A percentile compares a stretch with the other conserved stretches of the same genome.
Evolutionary conservation across 78 protist species (phyloP).

Genomic region (Isochrysis galbana): DNA sequence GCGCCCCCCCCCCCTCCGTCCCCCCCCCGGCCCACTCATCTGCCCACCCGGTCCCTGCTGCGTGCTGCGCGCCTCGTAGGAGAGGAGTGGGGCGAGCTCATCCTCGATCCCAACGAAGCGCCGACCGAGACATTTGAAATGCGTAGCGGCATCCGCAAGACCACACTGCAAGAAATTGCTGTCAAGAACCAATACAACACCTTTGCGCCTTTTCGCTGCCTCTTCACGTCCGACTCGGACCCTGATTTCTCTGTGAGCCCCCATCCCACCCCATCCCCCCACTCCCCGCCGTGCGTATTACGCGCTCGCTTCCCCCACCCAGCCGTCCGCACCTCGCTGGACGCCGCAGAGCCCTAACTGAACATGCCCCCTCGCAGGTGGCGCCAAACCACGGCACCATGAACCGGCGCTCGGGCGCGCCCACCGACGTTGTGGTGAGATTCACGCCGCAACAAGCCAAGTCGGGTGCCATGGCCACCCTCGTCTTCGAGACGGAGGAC

Average conservation of each 20-base stretch:
- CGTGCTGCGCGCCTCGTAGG: slow-evolving; percentile 11
- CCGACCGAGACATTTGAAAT: neutral
- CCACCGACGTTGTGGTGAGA: neutral
- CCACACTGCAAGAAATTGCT: neutral
- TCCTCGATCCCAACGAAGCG: neutral
- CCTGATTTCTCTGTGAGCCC: neutral
- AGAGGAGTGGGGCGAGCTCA: slow-evolving; percentile 13
- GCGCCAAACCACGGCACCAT: neutral
- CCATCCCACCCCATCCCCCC: too few species aligned
- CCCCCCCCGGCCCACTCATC: too few species aligned
- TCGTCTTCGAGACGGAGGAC: neutral
- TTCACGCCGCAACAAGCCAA: neutral
- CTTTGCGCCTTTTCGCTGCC: neutral
- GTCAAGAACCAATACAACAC: neutral
- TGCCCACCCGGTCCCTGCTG: neutral
- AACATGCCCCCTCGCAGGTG: too few species aligned
- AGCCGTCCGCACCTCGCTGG: too few species aligned
- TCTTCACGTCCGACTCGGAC: neutral
- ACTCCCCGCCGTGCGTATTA: too few species aligned
- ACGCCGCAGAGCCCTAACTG: too few species aligned
- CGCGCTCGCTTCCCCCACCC: too few species aligned
- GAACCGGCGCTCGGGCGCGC: slow-evolving; percentile 32
- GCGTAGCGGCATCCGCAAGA: neutral
- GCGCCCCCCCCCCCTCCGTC: neutral
- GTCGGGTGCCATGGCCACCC: neutral